Conservation (phyloP, 2,329 filamentous ascomycete genomes). For the Sphaceloma murrayae region DNA sequence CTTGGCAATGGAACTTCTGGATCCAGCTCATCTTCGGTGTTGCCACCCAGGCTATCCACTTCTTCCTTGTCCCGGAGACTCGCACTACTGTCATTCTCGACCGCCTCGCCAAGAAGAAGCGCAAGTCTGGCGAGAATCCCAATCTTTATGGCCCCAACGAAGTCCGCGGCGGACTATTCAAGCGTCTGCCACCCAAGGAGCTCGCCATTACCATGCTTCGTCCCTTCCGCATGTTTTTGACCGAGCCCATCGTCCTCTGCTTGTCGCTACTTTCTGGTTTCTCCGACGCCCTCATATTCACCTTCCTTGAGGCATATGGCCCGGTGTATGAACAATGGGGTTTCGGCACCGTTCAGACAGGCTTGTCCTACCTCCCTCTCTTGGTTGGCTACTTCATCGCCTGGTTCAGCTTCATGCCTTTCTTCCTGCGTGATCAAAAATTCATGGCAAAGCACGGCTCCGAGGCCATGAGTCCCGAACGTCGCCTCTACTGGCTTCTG, state of each 20-base stretch:
- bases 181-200: slow-evolving; percentile 32
- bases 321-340: slow-evolving; percentile 58
- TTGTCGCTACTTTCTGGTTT: slow-evolving; percentile 61
- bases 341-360: slow-evolving; percentile 47
- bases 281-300: slow-evolving; percentile 64
- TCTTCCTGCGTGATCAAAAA: slow-evolving; percentile 46
- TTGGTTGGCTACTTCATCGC: slow-evolving; percentile 53
- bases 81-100: slow-evolving; percentile 67
- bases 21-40: slow-evolving; percentile 71
- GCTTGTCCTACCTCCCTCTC: slow-evolving; percentile 54
- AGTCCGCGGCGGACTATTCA: slow-evolving; percentile 35
- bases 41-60: slow-evolving; percentile 56
- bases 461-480: slow-evolving; percentile 48
- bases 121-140: slow-evolving; percentile 44
- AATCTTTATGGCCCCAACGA: slow-evolving; percentile 66
- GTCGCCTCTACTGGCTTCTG: slow-evolving; percentile 54
- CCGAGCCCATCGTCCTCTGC: slow-evolving; percentile 60
- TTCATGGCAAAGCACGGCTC: slow-evolving; percentile 39
- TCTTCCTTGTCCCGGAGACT: slow-evolving; percentile 64
- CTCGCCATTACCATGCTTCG: slow-evolving; percentile 45
- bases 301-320: slow-evolving; percentile 60
- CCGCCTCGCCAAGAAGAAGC: slow-evolving; percentile 59
- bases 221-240: slow-evolving; percentile 63
- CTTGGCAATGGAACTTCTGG: slow-evolving; percentile 74
- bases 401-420: slow-evolving; percentile 50